phyloP scores from a whole-genome alignment of 495 filamentous ascomycete species.

The Penicillium silybi region DNA sequence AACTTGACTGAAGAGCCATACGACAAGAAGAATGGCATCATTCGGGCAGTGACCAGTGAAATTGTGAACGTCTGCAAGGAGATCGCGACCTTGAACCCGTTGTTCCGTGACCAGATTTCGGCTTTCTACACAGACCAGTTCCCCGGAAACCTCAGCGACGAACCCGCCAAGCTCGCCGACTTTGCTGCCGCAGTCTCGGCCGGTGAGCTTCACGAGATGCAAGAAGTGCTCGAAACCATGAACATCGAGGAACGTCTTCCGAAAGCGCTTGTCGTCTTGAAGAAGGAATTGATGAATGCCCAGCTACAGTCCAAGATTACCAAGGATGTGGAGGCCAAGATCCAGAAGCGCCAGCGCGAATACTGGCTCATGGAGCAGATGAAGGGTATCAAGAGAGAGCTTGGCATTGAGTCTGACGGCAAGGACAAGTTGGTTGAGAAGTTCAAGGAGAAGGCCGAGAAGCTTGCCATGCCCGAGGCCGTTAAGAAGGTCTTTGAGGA shows the following conservation, averaged over 20 bases:
- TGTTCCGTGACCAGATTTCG: constrained; percentile 98
- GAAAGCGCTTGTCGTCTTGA: constrained; percentile 86
- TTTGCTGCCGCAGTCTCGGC: constrained; percentile 94
- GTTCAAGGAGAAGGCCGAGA: constrained; percentile 92
- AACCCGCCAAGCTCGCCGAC: constrained; percentile 91
- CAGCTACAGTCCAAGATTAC: constrained; percentile 96
- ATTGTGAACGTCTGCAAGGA: constrained; percentile 99
- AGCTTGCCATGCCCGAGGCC: constrained; percentile 92
- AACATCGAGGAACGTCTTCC: constrained; percentile 86
- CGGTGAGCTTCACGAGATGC: constrained; percentile 85
- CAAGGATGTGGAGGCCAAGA: constrained; percentile 96
- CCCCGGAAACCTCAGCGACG: constrained; percentile 87
- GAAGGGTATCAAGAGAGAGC: constrained; percentile 95
- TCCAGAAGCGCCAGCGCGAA: constrained; percentile 95
- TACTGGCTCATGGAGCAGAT: constrained; percentile 99
- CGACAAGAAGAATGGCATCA: constrained; percentile 81
- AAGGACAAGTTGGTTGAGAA: constrained; percentile 97
- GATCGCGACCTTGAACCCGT: constrained; percentile 82
- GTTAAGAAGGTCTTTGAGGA: constrained; percentile 98
- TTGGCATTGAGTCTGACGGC: constrained; percentile 94
- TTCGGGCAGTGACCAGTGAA: constrained; percentile 89
- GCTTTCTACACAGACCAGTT: constrained; percentile 95
- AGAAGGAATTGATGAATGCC: constrained; percentile 97
- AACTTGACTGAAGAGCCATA: constrained; percentile 84
- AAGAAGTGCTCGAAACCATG: constrained; percentile 85